phyloP scores from a whole-genome alignment of 352 stramenopile genomes.

The Globisporangium carolinianum region DNA sequence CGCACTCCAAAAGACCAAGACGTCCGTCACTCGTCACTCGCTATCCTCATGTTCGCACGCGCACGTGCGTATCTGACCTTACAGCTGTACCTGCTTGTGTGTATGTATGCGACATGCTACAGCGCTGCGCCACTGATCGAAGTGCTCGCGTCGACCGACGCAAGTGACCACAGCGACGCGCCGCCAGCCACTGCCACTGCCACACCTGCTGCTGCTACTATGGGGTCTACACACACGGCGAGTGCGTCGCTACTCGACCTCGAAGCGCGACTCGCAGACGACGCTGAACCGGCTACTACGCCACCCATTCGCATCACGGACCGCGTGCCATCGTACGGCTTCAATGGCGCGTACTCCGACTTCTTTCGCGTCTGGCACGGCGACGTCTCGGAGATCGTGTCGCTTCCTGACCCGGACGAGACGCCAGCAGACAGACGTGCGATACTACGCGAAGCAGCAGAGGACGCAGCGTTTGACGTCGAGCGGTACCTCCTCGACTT shows the following conservation, averaged over 20 bases:
- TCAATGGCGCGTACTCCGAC: conserved; percentile 90
- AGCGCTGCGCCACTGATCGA: conserved; percentile 71
- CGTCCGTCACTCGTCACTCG: conserved; percentile 14
- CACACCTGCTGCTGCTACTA: neutral
- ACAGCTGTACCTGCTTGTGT: neutral
- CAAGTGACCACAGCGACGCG: neutral
- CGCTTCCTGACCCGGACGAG: conserved; percentile 86
- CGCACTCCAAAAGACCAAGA: conserved; percentile 16
- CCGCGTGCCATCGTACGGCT: conserved; percentile 85
- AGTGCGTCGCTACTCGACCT: conserved; percentile 49
- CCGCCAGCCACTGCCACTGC: neutral
- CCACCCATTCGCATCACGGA: conserved; percentile 29
- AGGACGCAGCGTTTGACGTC: conserved; percentile 92
- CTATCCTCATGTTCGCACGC: neutral
- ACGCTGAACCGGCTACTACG: conserved; percentile 4
- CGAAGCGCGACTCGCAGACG: conserved; percentile 29
- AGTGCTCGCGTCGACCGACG: conserved; percentile 50
- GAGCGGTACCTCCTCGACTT: conserved; percentile 96
- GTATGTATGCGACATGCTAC: neutral
- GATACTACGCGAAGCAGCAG: conserved; percentile 67
- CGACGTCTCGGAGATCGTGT: conserved; percentile 91
- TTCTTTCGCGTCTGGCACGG: conserved; percentile 92
- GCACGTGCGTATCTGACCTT: conserved; percentile 4
- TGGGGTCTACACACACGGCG: neutral
- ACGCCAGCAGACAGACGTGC: conserved; percentile 62